Percentiles rank a stretch among this genome's conserved stretches.
These are phyloP conservation scores for Samsoniella hepiali DNA, from an alignment of 2,329 filamentous ascomycete genomes.

Conservation along the genomic window DNA sequence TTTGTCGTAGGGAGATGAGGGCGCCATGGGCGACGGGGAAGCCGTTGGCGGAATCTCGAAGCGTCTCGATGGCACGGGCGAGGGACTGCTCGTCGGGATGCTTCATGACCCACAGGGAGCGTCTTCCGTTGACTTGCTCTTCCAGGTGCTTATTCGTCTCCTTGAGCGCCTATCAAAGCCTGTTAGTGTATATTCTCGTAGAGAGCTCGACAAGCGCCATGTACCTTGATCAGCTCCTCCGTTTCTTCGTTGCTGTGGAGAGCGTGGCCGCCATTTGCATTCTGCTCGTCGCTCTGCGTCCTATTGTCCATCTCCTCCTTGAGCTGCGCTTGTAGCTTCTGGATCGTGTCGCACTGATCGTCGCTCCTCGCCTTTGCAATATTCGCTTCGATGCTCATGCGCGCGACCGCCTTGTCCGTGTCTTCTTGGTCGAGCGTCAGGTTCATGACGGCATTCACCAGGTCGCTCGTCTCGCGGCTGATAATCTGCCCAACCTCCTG, in stretches of 20 bases:
- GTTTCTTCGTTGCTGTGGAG: constrained; percentile 28
- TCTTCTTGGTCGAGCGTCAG: constrained; percentile 37
- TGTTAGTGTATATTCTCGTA: not conserved
- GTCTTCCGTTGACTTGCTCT: constrained; percentile 36
- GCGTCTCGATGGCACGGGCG: constrained; percentile 32
- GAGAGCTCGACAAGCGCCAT: not conserved
- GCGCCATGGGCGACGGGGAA: constrained; percentile 28
- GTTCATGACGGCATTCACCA: constrained; percentile 38
- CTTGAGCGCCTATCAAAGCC: constrained; percentile 29
- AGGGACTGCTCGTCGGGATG: constrained; percentile 31
- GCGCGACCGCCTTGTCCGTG: constrained; percentile 36
- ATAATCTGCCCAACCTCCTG: constrained; percentile 37
- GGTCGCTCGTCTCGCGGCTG: constrained; percentile 38
- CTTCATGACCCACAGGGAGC: constrained; percentile 36
- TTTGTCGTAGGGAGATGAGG: constrained; percentile 28
- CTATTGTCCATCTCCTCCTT: constrained; percentile 32
- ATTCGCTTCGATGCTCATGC: constrained; percentile 39
- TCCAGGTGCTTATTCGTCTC: constrained; percentile 34
- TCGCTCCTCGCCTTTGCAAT: constrained; percentile 34
- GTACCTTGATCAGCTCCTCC: constrained; percentile 33
- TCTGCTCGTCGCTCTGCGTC: constrained; percentile 28
- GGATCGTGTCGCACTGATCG: constrained; percentile 32
- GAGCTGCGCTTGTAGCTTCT: constrained; percentile 32
- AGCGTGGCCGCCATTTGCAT: constrained; percentile 29
- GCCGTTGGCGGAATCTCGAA: constrained; percentile 29